phyloP scores from a whole-genome alignment of 495 filamentous ascomycete genomes.

The Daldinia loculata region DNA sequence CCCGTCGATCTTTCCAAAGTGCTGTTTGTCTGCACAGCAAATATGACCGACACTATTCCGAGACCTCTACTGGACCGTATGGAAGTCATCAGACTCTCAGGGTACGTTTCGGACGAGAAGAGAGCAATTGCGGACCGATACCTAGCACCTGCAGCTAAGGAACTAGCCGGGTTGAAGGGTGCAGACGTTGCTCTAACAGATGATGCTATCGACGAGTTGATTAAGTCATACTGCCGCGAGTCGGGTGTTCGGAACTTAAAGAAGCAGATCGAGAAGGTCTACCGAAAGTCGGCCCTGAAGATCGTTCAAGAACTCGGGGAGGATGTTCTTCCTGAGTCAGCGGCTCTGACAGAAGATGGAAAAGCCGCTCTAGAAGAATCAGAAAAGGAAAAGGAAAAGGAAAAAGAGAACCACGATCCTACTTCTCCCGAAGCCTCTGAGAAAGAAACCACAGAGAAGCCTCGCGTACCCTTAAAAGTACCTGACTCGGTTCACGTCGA shows the following conservation, averaged over 20 bases:
- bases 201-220: constrained; percentile 91
- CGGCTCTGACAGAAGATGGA: constrained; percentile 87
- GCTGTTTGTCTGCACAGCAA: constrained; percentile 98
- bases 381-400: constrained; percentile 45
- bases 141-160: constrained; percentile 88
- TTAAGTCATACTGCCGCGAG: constrained; percentile 98
- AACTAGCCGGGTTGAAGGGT: constrained; percentile 87
- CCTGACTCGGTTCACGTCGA: constrained; percentile 86
- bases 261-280: constrained; percentile 99
- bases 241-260: constrained; percentile 97
- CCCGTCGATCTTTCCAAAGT: constrained; percentile 98
- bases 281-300: constrained; percentile 95
- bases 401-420: constrained; percentile 33
- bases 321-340: constrained; percentile 79
- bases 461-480: constrained; percentile 82
- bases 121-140: constrained; percentile 97
- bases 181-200: constrained; percentile 85
- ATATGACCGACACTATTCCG: constrained; percentile 98
- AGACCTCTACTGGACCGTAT: constrained; percentile 94
- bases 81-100: constrained; percentile 97
- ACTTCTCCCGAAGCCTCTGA: constrained; percentile 42
- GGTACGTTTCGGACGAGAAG: constrained; percentile 98
- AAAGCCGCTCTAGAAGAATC: constrained; percentile 81
- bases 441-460: constrained; percentile 64
- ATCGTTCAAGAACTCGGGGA: constrained; percentile 97